These are phyloP conservation scores for Metarhizium robertsii DNA, from an alignment of 2,329 filamentous ascomycete genomes.

Conservation along the genomic window DNA sequence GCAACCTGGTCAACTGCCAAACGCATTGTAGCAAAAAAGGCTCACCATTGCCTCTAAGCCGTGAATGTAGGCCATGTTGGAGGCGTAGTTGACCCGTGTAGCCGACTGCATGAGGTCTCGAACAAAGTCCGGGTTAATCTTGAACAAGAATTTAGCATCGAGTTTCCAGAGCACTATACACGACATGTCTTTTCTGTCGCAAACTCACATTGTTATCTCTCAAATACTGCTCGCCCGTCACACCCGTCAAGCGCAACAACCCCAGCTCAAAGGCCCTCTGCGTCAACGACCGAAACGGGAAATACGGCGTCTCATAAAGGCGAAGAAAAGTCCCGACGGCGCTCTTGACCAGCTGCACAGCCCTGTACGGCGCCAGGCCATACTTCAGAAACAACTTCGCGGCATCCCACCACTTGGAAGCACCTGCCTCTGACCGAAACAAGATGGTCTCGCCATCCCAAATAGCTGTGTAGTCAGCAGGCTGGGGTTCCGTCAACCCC, in stretches of 20 bases:
- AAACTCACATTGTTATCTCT: slow-evolving; percentile 42
- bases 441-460: slow-evolving; percentile 78
- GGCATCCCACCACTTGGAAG: slow-evolving; percentile 68
- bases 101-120: slow-evolving; percentile 81
- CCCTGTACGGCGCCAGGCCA: slow-evolving; percentile 65
- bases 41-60: slow-evolving; percentile 74
- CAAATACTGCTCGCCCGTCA: slow-evolving; percentile 68
- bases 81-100: slow-evolving; percentile 90
- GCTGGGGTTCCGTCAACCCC: slow-evolving; percentile 33
- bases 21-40: neutral
- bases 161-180: neutral
- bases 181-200: too few species aligned
- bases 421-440: slow-evolving; percentile 49
- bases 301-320: slow-evolving; percentile 72
- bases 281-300: slow-evolving; percentile 74
- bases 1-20: neutral
- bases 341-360: slow-evolving; percentile 60
- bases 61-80: slow-evolving; percentile 78
- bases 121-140: slow-evolving; percentile 58
- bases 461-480: slow-evolving; percentile 57
- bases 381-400: slow-evolving; percentile 79
- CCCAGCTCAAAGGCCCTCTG: slow-evolving; percentile 58
- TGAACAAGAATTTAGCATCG: slow-evolving; percentile 1
- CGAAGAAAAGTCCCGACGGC: slow-evolving; percentile 65
- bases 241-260: slow-evolving; percentile 53